Conservation (phyloP, 2,329 filamentous ascomycete genomes). For the Neofusicoccum umdonicola region DNA sequence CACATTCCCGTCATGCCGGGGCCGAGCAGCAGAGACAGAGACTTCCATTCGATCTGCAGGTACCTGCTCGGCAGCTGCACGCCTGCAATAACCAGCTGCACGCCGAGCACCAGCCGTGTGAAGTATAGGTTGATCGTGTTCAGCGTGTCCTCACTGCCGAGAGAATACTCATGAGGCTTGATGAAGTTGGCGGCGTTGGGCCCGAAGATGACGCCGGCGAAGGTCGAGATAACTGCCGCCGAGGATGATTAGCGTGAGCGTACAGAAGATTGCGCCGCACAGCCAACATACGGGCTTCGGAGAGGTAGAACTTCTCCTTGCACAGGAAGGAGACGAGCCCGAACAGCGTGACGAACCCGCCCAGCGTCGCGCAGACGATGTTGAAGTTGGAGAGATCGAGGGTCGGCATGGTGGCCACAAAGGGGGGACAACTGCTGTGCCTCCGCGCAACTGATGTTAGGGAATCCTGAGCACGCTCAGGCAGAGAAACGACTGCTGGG, state of each 20-base stretch:
- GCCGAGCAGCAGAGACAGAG: constrained; percentile 70
- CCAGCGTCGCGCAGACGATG: constrained; percentile 74
- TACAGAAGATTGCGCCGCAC: background rate
- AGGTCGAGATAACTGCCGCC: constrained; percentile 70
- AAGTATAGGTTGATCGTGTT: constrained; percentile 78
- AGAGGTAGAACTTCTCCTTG: constrained; percentile 88
- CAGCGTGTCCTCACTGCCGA: constrained; percentile 54
- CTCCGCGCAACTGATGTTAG: constrained; percentile 22
- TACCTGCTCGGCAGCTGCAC: constrained; percentile 85
- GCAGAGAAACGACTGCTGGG: background rate
- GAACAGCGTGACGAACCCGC: constrained; percentile 87
- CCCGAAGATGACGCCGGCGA: constrained; percentile 76
- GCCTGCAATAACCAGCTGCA: constrained; percentile 85
- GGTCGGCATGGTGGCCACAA: constrained; percentile 51
- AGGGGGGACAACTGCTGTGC: background rate
- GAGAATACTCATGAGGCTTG: constrained; percentile 69
- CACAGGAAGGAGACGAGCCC: constrained; percentile 84
- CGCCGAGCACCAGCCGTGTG: constrained; percentile 79
- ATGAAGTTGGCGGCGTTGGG: constrained; percentile 76
- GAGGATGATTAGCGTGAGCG: background rate
- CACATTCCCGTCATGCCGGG: constrained; percentile 88
- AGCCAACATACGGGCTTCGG: constrained; percentile 68
- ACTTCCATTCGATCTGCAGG: constrained; percentile 73
- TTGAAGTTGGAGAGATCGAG: constrained; percentile 75
- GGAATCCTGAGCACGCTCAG: constrained; percentile 12